Evolutionary conservation across 495 filamentous ascomycete species (phyloP).

Genomic region (Parmelia sp.): DNA sequence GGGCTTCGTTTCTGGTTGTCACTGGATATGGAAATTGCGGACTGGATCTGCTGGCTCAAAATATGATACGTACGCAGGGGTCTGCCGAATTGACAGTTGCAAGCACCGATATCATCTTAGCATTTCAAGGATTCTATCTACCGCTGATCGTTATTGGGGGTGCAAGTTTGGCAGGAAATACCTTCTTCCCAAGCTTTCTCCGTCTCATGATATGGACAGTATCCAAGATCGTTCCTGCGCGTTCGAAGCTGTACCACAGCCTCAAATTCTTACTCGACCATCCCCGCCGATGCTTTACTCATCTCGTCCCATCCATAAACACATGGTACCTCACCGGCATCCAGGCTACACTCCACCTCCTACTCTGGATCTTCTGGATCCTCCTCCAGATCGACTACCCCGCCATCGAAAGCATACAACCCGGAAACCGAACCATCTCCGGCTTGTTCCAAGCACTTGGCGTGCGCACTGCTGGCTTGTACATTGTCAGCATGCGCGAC

Average conservation of each 20-base stretch:
- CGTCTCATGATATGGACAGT: not conserved
- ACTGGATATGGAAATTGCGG: not conserved
- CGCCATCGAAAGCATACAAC: not conserved
- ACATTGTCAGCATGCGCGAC: not conserved
- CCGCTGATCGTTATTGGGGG: not conserved
- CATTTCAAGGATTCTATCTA: constrained; percentile 2
- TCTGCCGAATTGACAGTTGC: not conserved
- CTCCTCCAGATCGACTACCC: constrained; percentile 8
- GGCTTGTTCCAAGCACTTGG: constrained; percentile 1
- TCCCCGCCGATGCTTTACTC: constrained; percentile 4
- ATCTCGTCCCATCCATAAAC: constrained; percentile 2
- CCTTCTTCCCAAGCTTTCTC: constrained; percentile 1
- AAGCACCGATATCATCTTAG: not conserved
- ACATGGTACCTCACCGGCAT: constrained; percentile 8
- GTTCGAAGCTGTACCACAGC: constrained; percentile 1
- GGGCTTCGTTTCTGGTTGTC: not conserved
- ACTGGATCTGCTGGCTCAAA: not conserved
- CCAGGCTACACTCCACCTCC: not conserved
- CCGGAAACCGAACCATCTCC: not conserved
- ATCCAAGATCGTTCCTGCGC: not conserved
- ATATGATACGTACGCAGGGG: not conserved
- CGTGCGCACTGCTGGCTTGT: constrained; percentile 1
- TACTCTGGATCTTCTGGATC: constrained; percentile 3
- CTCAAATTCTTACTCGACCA: not conserved
- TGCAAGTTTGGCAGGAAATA: not conserved